Conservation (phyloP, 768 basidiomycete species). For the Trametes sanguinea region DNA sequence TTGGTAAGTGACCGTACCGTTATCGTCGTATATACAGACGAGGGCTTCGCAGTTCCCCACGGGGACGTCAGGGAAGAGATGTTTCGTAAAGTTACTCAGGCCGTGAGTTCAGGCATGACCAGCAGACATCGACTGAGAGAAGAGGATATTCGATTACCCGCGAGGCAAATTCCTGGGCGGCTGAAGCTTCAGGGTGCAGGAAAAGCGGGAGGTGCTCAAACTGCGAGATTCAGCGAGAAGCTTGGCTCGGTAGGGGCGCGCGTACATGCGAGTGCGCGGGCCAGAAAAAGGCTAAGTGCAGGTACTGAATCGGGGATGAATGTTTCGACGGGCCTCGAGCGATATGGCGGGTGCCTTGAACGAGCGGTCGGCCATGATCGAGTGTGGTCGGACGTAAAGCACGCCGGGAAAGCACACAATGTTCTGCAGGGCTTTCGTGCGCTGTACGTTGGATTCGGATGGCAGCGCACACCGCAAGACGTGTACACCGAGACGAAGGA, state of each 20-base stretch:
- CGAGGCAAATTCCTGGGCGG: neutral
- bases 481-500: too few species aligned
- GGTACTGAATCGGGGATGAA: neutral
- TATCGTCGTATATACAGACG: constrained; percentile 8
- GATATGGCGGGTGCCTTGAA: constrained; percentile 4
- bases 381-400: neutral
- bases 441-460: too few species aligned
- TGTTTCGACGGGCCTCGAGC: constrained; percentile 3
- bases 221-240: neutral
- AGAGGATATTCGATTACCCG: too few species aligned
- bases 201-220: too few species aligned
- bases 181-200: too few species aligned
- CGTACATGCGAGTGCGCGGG: neutral
- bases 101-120: too few species aligned
- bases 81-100: neutral
- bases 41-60: neutral
- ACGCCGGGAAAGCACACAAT: too few species aligned
- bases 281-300: constrained; percentile 1
- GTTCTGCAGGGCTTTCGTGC: too few species aligned
- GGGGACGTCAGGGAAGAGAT: neutral
- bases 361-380: neutral
- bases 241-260: too few species aligned
- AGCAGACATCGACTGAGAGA: too few species aligned
- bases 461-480: too few species aligned
- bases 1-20: constrained; percentile 11